Base-by-base conservation (phyloP, 75 land plant species). In the Sequoiadendron giganteum region DNA sequence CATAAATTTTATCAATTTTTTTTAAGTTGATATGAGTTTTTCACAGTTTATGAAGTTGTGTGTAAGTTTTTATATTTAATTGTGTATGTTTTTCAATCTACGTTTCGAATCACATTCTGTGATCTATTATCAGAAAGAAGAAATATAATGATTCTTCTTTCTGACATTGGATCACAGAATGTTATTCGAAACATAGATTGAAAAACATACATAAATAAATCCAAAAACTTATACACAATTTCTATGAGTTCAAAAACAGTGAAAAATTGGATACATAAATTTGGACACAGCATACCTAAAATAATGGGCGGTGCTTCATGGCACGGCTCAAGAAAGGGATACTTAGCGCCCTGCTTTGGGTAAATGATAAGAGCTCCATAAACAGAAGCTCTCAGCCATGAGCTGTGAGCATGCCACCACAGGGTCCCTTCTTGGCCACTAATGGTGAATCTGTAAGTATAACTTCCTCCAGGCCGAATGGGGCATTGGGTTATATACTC, bases 371-470 rank as follows among this genome's bases (percentile, higher is more conserved):
- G 47, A 18, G 93, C 88, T 18, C 93, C 93, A 77, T 92, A 86
- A 58, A 92, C 83, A 8, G 92, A 79, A 13, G 92, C 93, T 83
- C 93, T 80, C 34, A 91, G 92, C 93, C 93, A 92, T 0, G 65
- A 52, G 42, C 65, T 85, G 65, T 85, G 86, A 8, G 86, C 86
- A 38, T 85, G 86, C 86, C 54, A 84, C 79, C 52, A 92, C 18
- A 91, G 52, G 21, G 93, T 92, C 40, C 93, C 92, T 87, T 88
- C 87, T 38, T 91, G 82, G 21, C 32, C 52, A 16, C 3, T 47
- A 75, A 86, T 43, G 47, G 87, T 86, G 87, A 76, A 86, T 68
- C 82, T 86, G 87, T 86, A 86, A 19, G 87, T 86, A 48, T 86
- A 86, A 76, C 82, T 68, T 14, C 38, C 38, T 28, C 82, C 82